phyloP scores from a whole-genome alignment of 2,329 filamentous ascomycete genomes.

The Colletotrichum coccodes region DNA sequence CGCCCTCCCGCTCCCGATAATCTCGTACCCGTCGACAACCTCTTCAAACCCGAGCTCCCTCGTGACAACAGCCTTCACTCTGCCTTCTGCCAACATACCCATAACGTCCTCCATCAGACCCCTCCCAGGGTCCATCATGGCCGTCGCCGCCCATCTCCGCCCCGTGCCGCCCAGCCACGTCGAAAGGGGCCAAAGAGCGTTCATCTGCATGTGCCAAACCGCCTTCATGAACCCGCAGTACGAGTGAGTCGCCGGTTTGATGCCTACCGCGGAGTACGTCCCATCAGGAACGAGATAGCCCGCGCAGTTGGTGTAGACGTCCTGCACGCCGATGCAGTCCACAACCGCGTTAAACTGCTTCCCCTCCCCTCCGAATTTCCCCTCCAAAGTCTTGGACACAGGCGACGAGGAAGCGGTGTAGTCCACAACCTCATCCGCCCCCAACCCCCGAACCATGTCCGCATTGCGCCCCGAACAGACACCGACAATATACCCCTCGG shows the following conservation, averaged over 20 bases:
- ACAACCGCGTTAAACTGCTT: conserved; percentile 55
- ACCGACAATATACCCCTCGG: conserved; percentile 53
- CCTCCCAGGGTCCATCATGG: conserved; percentile 46
- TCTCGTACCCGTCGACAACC: conserved; percentile 46
- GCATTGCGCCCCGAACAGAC: conserved; percentile 59
- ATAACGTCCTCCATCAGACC: conserved; percentile 45
- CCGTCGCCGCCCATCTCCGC: conserved; percentile 45
- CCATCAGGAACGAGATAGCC: conserved; percentile 49
- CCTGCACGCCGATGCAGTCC: conserved; percentile 60
- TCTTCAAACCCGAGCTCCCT: conserved; percentile 49
- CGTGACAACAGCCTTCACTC: conserved; percentile 48
- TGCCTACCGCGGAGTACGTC: conserved; percentile 54
- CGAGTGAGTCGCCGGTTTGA: conserved; percentile 46
- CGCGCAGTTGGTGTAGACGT: conserved; percentile 52
- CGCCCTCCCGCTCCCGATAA: conserved; percentile 44
- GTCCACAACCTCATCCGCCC: conserved; percentile 56
- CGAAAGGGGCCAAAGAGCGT: conserved; percentile 48
- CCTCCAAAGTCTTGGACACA: background rate
- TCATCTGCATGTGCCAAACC: conserved; percentile 48
- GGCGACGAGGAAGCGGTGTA: background rate
- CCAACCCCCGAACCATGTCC: conserved; percentile 55
- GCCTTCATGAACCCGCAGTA: conserved; percentile 42
- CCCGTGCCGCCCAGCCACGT: conserved; percentile 49
- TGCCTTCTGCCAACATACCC: conserved; percentile 44
- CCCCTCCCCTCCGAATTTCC: conserved; percentile 7